Evolutionary conservation across 2,329 filamentous ascomycete genomes (phyloP).

Genomic region (Scytalidium sp.): DNA sequence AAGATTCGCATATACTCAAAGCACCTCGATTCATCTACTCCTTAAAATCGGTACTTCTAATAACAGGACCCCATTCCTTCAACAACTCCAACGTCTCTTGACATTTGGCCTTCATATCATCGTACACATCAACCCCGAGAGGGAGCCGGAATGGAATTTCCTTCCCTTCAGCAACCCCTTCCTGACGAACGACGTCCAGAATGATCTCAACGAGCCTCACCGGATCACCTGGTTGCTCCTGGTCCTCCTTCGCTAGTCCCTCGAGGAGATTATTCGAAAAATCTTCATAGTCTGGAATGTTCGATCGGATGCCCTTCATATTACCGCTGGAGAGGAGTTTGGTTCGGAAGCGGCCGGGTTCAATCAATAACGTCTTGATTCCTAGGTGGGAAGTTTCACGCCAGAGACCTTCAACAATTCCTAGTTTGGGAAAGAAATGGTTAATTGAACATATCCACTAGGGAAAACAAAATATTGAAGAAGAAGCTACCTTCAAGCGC

Average conservation of each 20-base stretch:
- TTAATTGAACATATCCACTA: too few species aligned
- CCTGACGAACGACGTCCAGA: slow-evolving; percentile 31
- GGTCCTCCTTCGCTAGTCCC: slow-evolving; percentile 21
- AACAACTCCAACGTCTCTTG: slow-evolving; percentile 8
- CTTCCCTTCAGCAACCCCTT: slow-evolving; percentile 29
- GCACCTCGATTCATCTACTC: background rate
- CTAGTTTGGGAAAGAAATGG: slow-evolving; percentile 2
- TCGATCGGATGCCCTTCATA: background rate
- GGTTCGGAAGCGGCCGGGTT: slow-evolving; percentile 49
- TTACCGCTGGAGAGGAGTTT: slow-evolving; percentile 30
- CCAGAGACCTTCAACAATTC: slow-evolving; percentile 10
- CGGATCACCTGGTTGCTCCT: slow-evolving; percentile 38
- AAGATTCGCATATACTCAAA: background rate
- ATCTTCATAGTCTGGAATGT: slow-evolving; percentile 7
- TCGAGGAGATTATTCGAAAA: slow-evolving; percentile 1
- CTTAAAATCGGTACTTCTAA: slow-evolving; percentile 15
- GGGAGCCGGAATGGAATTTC: slow-evolving; percentile 29
- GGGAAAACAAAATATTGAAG: background rate
- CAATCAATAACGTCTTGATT: slow-evolving; percentile 27
- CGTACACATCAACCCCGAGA: slow-evolving; percentile 32
- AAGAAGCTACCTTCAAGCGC: slow-evolving; percentile 12
- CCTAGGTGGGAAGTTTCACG: slow-evolving; percentile 10
- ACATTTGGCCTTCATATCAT: slow-evolving; percentile 24
- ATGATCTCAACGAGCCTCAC: slow-evolving; percentile 34
- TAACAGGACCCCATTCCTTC: slow-evolving; percentile 17